These are phyloP conservation scores for Prunus mira DNA, from an alignment of 306 rosid species.

Conservation along the genomic window DNA sequence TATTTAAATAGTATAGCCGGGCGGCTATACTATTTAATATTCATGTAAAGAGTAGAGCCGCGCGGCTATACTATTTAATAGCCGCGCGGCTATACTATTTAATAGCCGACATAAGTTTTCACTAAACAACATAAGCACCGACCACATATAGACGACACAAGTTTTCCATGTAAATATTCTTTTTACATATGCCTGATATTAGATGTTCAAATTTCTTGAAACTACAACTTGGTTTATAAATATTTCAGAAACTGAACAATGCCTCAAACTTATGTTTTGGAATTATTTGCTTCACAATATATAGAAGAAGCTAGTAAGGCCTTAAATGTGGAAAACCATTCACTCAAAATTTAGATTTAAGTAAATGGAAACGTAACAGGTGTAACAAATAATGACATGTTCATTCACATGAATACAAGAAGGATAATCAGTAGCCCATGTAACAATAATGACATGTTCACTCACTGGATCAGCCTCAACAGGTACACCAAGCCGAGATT, in stretches of 20 bases:
- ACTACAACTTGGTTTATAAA: not conserved
- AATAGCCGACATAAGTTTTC: not conserved
- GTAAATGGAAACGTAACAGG: not conserved
- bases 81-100: no score
- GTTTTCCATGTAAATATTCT: not conserved
- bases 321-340: not conserved
- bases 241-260: not conserved
- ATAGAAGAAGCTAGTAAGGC: not conserved
- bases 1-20: no score
- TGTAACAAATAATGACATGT: not conserved
- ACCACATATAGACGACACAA: no score
- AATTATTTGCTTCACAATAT: not conserved
- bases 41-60: no score
- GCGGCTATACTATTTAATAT: no score
- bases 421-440: constrained; percentile 9
- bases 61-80: no score
- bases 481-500: constrained; percentile 69
- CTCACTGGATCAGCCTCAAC: constrained; percentile 75
- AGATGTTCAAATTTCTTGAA: not conserved
- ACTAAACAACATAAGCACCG: not conserved
- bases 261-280: not conserved
- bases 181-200: not conserved
- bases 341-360: not conserved
- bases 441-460: not conserved
- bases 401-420: not conserved